Base-by-base conservation (phyloP, 495 filamentous ascomycete genomes). In the Penicillium pancosmium region DNA sequence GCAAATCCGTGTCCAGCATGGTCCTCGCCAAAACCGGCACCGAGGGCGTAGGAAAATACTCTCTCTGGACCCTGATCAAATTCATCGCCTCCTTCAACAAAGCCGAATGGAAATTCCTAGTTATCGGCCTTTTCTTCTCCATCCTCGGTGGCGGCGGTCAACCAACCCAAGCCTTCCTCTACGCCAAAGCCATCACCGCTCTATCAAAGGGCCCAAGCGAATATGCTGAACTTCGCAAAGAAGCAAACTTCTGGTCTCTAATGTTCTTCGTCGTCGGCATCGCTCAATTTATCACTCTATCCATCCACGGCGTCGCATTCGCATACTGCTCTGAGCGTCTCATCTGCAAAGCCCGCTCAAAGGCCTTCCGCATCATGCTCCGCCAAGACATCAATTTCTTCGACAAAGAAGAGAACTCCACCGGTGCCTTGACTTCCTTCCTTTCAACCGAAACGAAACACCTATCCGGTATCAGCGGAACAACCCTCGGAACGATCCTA, bases 221-320 rank as follows among this genome's bases (percentile, higher is more conserved):
- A 65, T 84, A 73, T 57, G 79, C 38, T 43, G 70, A 80, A 59
- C 71, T 95, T 38, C 81, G 87, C 50, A 78, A 81, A 3, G 85
- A 90, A 43, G 85, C 85, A 43, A 85, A 94, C 61, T 98, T 97
- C 73, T 98, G 94, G 93, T 86, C 84, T 36, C 70, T 87, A 56
- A 97, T 98, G 92, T 98, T 94, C 70, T 82, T 98, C 21, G 92
- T 97, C 83, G 83, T 97, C n/a, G 94, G 89, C 15, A 70, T 96
- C 47, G 82, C 86, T 31, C 85, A 89, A 66, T 86, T 96, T 58
- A 67, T 93, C 51, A 82, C 86, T 2, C 89, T 89, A 62, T 76
- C 80, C 35, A 66, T 66, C 36, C 89, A 93, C 62, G 93, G 91
- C 40, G 59, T 90, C 19, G 79, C 84, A 5, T 95, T 97, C 57